Conservation (phyloP, 2,329 filamentous ascomycete species). For the Penicillium glabrum region DNA sequence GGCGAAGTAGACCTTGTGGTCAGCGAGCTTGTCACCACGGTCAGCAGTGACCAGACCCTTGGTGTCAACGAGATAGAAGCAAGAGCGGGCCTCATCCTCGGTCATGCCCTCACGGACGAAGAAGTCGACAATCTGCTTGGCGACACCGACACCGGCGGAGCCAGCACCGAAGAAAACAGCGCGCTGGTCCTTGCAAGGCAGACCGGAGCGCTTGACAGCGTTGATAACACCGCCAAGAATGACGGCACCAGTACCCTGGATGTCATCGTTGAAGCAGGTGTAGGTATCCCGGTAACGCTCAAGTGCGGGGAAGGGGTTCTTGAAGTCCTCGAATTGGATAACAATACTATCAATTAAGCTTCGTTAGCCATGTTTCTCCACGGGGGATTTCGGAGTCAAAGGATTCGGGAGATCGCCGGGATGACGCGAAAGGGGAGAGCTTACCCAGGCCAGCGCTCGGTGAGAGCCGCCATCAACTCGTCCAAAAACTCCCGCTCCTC, state of each 20-base stretch:
- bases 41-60: slow-evolving; percentile 92
- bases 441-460: slow-evolving; percentile 70
- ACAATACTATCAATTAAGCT: slow-evolving; percentile 54
- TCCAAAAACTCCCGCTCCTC: slow-evolving; percentile 92
- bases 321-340: slow-evolving; percentile 97
- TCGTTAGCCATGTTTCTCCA: slow-evolving; percentile 2
- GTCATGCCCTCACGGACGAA: slow-evolving; percentile 90
- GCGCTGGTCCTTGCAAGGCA: slow-evolving; percentile 84
- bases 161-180: slow-evolving; percentile 96
- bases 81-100: slow-evolving; percentile 80
- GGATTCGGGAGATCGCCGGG: slow-evolving; percentile 44
- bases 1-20: slow-evolving; percentile 75
- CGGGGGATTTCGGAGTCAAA: slow-evolving; percentile 49
- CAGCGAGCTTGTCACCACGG: slow-evolving; percentile 87
- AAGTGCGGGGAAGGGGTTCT: slow-evolving; percentile 93
- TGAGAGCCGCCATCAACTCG: slow-evolving; percentile 91
- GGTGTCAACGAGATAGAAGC: slow-evolving; percentile 97
- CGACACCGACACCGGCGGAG: slow-evolving; percentile 93
- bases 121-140: slow-evolving; percentile 96
- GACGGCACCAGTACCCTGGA: slow-evolving; percentile 95
- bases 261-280: slow-evolving; percentile 98
- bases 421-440: slow-evolving; percentile 28
- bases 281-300: slow-evolving; percentile 85
- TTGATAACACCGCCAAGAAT: slow-evolving; percentile 80
- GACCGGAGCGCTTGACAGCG: slow-evolving; percentile 77